Evolutionary conservation across 306 rosid species (phyloP).

Genomic region (Cucumis hystrix): DNA sequence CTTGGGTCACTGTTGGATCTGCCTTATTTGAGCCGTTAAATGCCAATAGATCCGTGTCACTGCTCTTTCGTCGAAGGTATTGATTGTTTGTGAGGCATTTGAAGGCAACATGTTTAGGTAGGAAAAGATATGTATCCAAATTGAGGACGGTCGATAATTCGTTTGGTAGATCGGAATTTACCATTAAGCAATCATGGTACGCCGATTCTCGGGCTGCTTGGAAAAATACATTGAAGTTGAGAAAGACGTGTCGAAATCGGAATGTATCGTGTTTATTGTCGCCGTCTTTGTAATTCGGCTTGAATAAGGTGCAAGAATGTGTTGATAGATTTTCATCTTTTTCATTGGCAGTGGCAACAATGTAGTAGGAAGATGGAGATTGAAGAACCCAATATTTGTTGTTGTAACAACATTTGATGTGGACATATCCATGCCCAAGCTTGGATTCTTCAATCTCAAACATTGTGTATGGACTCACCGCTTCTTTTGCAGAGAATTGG

Average conservation of each 20-base stretch:
- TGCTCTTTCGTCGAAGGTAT: background rate
- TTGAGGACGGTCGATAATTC: background rate
- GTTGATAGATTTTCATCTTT: background rate
- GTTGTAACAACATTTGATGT: conserved; percentile 9
- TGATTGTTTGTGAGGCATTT: background rate
- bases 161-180: background rate
- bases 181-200: background rate
- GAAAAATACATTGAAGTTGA: background rate
- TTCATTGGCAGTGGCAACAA: background rate
- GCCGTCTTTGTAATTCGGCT: background rate
- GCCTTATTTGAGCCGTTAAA: background rate
- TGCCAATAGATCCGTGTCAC: too few species aligned
- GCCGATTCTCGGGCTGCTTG: background rate
- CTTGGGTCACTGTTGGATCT: background rate
- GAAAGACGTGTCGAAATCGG: background rate
- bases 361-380: background rate
- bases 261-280: background rate
- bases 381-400: conserved; percentile 8
- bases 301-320: conserved; percentile 5
- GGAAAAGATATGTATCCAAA: background rate
- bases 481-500: background rate
- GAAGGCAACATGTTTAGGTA: conserved; percentile 7
- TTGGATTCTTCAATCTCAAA: background rate
- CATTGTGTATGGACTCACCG: background rate
- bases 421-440: background rate